These are phyloP conservation scores for Alternaria triticina DNA, from an alignment of 2,329 filamentous ascomycete genomes.

Conservation along the genomic window DNA sequence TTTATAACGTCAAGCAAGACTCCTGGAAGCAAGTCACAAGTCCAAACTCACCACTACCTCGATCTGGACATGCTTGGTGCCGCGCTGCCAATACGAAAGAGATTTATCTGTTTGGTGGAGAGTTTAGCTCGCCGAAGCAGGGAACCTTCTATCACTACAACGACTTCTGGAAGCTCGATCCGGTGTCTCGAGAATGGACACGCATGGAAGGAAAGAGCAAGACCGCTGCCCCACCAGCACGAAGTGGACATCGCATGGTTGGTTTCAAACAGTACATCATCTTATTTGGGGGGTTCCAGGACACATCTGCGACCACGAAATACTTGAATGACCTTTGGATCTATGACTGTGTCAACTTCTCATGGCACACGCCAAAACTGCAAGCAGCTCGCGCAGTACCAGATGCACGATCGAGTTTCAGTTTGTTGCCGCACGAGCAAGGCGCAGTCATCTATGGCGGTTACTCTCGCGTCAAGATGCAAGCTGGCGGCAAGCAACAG, in stretches of 20 bases:
- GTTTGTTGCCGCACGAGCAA: constrained; percentile 85
- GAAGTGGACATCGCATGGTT: constrained; percentile 94
- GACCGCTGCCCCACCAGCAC: constrained; percentile 78
- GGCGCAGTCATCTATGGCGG: constrained; percentile 92
- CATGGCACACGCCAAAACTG: constrained; percentile 79
- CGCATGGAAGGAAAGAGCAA: constrained; percentile 83
- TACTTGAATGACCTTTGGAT: constrained; percentile 95
- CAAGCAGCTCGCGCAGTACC: constrained; percentile 84
- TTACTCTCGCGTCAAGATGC: constrained; percentile 86
- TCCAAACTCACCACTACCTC: constrained; percentile 87
- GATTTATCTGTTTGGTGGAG: constrained; percentile 92
- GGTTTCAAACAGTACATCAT: constrained; percentile 97
- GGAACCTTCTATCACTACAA: constrained; percentile 99
- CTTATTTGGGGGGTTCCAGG: constrained; percentile 95
- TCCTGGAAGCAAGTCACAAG: constrained; percentile 91
- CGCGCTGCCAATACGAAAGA: constrained; percentile 83
- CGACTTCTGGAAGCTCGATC: constrained; percentile 94
- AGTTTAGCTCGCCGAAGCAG: constrained; percentile 96
- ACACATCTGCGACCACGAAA: constrained; percentile 92
- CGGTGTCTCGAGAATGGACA: constrained; percentile 84
- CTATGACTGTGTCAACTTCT: constrained; percentile 87
- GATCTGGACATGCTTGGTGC: constrained; percentile 94
- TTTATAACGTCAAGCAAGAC: constrained; percentile 79
- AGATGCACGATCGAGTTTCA: constrained; percentile 89
- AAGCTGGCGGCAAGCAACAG: constrained; percentile 64